Percentiles rank a stretch among this genome's conserved stretches.
Evolutionary conservation across 441 rosid genomes (phyloP).

Genomic region (Raphanus hybrid): DNA sequence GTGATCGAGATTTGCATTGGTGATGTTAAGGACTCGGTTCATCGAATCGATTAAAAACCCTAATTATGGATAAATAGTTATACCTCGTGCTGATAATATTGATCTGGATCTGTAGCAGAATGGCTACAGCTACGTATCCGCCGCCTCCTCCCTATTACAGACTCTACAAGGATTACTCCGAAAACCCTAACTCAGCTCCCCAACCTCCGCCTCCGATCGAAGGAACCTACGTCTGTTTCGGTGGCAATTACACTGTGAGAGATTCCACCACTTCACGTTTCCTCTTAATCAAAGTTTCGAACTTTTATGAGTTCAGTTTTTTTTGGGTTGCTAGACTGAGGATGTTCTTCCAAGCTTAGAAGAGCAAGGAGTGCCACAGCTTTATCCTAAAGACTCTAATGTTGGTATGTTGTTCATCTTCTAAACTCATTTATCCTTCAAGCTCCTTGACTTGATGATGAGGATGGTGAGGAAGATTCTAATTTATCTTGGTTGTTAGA

Average conservation of each 20-base stretch:
- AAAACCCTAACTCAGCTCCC: conserved; percentile 73
- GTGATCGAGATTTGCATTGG: background rate
- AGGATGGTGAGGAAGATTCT: background rate
- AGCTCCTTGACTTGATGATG: background rate
- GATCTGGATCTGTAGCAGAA: conserved; percentile 36
- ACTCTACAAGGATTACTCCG: conserved; percentile 79
- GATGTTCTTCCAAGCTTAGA: conserved; percentile 96
- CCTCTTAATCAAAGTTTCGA: background rate
- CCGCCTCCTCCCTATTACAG: conserved; percentile 93
- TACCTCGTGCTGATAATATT: background rate
- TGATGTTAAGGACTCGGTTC: background rate
- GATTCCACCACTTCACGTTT: background rate
- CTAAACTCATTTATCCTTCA: background rate
- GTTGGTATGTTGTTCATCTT: conserved; percentile 53
- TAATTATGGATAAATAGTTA: background rate
- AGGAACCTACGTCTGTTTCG: conserved; percentile 77
- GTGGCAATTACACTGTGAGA: conserved; percentile 75
- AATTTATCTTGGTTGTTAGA: conserved; percentile 47
- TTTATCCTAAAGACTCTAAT: conserved; percentile 78
- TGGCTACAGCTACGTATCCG: conserved; percentile 93
- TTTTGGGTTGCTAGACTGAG: conserved; percentile 59
- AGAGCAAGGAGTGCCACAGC: conserved; percentile 92
- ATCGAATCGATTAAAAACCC: conserved; percentile 9
- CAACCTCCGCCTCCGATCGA: conserved; percentile 81
- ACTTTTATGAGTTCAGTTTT: background rate